Evolutionary conservation across 352 stramenopile species (phyloP).

Genomic region (Pythium dissimile): DNA sequence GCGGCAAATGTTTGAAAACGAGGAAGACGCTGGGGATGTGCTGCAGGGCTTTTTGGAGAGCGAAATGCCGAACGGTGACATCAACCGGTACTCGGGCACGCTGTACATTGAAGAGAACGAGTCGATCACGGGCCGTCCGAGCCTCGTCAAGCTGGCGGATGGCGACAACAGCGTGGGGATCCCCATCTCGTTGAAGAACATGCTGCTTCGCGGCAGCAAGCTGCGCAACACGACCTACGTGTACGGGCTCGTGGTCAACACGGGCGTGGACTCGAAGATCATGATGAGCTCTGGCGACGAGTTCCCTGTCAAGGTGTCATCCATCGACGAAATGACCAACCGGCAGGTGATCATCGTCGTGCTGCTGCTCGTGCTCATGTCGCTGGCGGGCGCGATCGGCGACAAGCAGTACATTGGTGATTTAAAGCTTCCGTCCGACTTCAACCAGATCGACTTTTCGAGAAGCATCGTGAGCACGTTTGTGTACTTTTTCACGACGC

Average conservation of each 20-base stretch:
- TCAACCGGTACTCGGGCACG: slow-evolving; percentile 76
- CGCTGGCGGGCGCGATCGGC: slow-evolving; percentile 55
- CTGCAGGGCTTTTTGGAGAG: slow-evolving; percentile 74
- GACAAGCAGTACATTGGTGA: slow-evolving; percentile 53
- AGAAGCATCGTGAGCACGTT: slow-evolving; percentile 59
- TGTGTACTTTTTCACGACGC: slow-evolving; percentile 83
- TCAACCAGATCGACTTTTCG: slow-evolving; percentile 25
- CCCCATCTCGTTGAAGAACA: slow-evolving; percentile 81
- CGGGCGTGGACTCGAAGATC: slow-evolving; percentile 90
- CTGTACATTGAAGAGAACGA: slow-evolving; percentile 57
- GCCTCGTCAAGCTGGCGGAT: slow-evolving; percentile 3
- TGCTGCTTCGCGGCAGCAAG: slow-evolving; percentile 88
- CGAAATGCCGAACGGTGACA: slow-evolving; percentile 78
- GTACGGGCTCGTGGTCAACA: slow-evolving; percentile 92
- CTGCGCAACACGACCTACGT: slow-evolving; percentile 88
- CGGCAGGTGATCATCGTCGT: slow-evolving; percentile 82
- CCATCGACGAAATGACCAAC: slow-evolving; percentile 86
- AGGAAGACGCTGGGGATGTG: slow-evolving; percentile 60
- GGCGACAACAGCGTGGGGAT: slow-evolving; percentile 28
- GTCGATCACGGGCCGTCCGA: slow-evolving; percentile 9
- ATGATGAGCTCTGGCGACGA: slow-evolving; percentile 88
- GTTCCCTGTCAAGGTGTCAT: slow-evolving; percentile 79
- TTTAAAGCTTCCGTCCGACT: slow-evolving; percentile 33
- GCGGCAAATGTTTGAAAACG: slow-evolving; percentile 60
- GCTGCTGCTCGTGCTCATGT: slow-evolving; percentile 67